Base-by-base conservation (phyloP, 768 basidiomycete species). In the Lentinula aciculospora region DNA sequence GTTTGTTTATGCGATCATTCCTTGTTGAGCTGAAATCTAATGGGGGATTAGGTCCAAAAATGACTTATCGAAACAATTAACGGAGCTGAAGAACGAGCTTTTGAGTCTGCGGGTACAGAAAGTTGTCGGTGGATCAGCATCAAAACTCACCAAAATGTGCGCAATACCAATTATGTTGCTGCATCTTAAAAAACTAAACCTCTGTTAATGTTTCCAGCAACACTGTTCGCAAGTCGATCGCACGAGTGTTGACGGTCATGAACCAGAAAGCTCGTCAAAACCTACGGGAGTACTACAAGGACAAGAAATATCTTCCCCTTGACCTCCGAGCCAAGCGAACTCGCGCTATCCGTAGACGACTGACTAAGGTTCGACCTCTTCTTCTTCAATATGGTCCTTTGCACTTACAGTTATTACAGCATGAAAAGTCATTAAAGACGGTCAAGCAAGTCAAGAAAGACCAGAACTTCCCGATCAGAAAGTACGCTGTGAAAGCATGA, bases 261-360 rank as follows among this genome's bases (percentile, higher is more conserved):
- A 98, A 97, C 88, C 90, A 93, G 73, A 99, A 99, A 78, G 86
- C 88, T 65, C 92, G 96, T 65, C 89, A 94, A 80, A 94, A 94
- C 77, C 85, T 97, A 64, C 92, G 93, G 57, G 95, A 98, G 74
- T 94, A 86, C 81, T 98, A 98, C 91, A 96, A 96, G 83, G 77
- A 80, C 74, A 96, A 96, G 86, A 95, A 92, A 71, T 92, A 91
- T 78, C 79, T 92, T 63, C 97, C 97, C 62, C 93, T 98, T 64
- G 97, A 99, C 81, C 89, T 99, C 70, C 92, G 97, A 64, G 74
- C 85, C 63, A 99, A 98, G 89, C 95, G 89, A 87, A 99, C 97
- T 62, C 89, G 97, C 66, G 97, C 97, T 40, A 98, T 99, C 81
- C 86, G 97, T 71, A 83, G 95, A 76, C 85, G 94, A 71, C 75